Evolutionary conservation across 805 yeast genomes (phyloP), one percentile per base, ranked within the genome.

Genomic region (Helenozyma baotianmanensis): DNA sequence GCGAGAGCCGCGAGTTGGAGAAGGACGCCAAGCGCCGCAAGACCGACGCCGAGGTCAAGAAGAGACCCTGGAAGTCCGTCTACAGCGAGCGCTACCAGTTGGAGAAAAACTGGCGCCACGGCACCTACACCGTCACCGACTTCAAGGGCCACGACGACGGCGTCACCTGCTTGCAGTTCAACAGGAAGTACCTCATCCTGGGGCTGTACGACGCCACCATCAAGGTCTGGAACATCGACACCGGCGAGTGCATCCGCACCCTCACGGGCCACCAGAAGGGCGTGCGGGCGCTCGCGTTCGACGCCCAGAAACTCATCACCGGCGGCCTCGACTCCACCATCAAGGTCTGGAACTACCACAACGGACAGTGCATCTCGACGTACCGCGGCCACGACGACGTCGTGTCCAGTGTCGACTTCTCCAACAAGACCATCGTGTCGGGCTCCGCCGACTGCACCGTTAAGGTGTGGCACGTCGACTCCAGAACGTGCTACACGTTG

Each of bases 401-500:
- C 31, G 95, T 92, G 4, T 68, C 83, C 25, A 76, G 85, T 43
- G 87, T 92, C 32, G 97, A 90, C 57, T 84, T 87, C 45, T 70
- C 69, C 42, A 72, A 76, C 42, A 86, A 85, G 50, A 69, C 86
- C 19, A 88, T 92, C 51, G 97, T 88, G 1, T 80, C 92, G 8
- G 98, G 97, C 0, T 80, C 94, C 22, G 95, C 96, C 0, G 98
- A 92, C 61, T 74, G 76, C 42, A 87, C 95, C 0, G 82, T 92
- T 34, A 87, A 88, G 57, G 89, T 92, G 10, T 92, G 98, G 98
- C 94, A 92, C 56, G 95, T 92, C 28, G 95, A 85, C 54, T 78
- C 88, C 6, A 72, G 96, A 60, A 84, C 95, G 1, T 92, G 97
- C 53, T 86, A 82, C 58, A 88, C 97, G 0, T 68, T 92, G 38